A percentile compares a stretch with the other conserved stretches of the same genome.
phyloP scores from a whole-genome alignment of 495 filamentous ascomycete genomes.

The Neurospora sp. region DNA sequence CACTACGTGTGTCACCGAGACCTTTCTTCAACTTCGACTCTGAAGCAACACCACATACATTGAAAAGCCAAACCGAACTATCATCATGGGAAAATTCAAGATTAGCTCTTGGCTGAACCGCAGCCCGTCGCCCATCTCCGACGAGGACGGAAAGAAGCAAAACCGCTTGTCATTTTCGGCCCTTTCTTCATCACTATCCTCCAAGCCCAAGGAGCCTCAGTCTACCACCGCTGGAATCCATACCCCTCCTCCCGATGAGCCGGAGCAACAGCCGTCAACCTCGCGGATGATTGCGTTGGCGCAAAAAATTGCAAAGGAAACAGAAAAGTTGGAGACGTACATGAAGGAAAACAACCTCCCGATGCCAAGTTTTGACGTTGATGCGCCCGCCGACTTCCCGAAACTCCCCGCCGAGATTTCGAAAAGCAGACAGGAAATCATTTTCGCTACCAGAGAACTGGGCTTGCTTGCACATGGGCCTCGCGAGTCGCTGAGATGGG shows the following conservation, averaged over 20 bases:
- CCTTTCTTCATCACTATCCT: constrained; percentile 7
- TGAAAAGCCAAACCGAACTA: background rate
- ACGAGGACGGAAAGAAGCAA: constrained; percentile 21
- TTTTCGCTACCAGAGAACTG: constrained; percentile 29
- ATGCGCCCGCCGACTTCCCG: constrained; percentile 27
- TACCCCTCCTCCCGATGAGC: background rate
- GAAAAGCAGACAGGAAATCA: constrained; percentile 26
- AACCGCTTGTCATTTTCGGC: constrained; percentile 18
- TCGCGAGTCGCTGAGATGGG: constrained; percentile 30
- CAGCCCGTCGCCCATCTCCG: constrained; percentile 13
- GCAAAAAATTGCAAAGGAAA: constrained; percentile 27
- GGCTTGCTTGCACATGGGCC: constrained; percentile 30
- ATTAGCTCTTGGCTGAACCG: constrained; percentile 22
- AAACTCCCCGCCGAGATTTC: constrained; percentile 28
- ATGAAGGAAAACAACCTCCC: constrained; percentile 25
- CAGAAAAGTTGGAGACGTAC: constrained; percentile 31
- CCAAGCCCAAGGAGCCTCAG: constrained; percentile 11
- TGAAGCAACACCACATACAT: background rate
- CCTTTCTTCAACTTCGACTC: background rate
- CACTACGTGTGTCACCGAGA: background rate
- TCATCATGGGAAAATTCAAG: constrained; percentile 23
- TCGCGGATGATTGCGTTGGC: constrained; percentile 29
- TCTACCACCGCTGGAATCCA: background rate
- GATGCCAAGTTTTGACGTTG: constrained; percentile 28
- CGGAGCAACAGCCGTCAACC: constrained; percentile 4